Evolutionary conservation across 31 red algal species (phyloP).

Genomic region (Bonnemaisonia californica): DNA sequence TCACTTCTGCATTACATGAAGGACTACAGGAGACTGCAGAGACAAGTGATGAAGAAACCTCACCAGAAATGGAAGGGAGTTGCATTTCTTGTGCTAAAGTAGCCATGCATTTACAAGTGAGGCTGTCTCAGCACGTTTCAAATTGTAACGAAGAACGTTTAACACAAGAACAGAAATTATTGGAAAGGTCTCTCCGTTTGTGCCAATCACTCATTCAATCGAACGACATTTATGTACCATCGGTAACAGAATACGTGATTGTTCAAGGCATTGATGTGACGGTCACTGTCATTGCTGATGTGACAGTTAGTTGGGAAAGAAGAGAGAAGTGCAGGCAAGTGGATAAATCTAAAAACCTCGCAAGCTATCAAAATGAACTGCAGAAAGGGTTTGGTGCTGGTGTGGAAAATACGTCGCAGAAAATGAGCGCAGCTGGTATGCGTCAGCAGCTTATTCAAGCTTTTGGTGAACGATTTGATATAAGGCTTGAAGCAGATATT

Average conservation of each 20-base stretch:
- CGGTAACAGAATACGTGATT: not conserved
- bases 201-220: not conserved
- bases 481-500: too few species aligned
- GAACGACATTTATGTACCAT: not conserved
- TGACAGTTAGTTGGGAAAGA: not conserved
- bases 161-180: not conserved
- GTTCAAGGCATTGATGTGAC: too few species aligned
- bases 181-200: not conserved
- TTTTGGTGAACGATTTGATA: too few species aligned
- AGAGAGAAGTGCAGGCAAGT: not conserved
- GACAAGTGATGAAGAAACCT: not conserved
- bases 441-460: too few species aligned
- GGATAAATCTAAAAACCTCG: not conserved
- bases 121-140: not conserved
- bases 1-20: slow-evolving; percentile 2
- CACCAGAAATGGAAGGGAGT: not conserved
- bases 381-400: slow-evolving; percentile 3
- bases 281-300: not conserved
- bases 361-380: slow-evolving; percentile 4
- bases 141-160: not conserved
- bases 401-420: too few species aligned
- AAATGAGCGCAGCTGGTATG: too few species aligned
- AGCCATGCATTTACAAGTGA: slow-evolving; percentile 5
- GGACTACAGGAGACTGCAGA: too few species aligned
- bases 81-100: not conserved